These are phyloP conservation scores for Trichoderma gamsii DNA, from an alignment of 495 filamentous ascomycete genomes.

Conservation along the genomic window DNA sequence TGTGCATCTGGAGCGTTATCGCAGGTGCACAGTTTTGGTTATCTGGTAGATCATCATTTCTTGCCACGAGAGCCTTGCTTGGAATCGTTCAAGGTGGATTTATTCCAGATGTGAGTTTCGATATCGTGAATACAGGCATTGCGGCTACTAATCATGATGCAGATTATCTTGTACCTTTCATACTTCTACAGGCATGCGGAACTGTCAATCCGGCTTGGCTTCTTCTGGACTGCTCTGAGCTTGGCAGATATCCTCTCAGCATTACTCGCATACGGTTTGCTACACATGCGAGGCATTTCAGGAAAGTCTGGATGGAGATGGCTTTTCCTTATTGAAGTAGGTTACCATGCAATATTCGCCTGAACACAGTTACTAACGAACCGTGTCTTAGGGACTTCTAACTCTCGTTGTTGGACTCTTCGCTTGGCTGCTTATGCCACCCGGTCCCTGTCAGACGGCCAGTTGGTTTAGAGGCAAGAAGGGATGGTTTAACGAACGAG, in stretches of 20 bases:
- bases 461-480: conserved; percentile 50
- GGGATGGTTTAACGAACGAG: conserved; percentile 56
- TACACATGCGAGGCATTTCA: conserved; percentile 45
- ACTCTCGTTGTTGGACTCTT: conserved; percentile 47
- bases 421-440: conserved; percentile 51
- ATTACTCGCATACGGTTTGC: conserved; percentile 44
- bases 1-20: conserved; percentile 38
- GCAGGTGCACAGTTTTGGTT: conserved; percentile 39
- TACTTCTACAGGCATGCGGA: conserved; percentile 50
- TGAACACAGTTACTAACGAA: not conserved
- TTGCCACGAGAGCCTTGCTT: conserved; percentile 38
- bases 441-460: conserved; percentile 43
- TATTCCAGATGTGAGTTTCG: conserved; percentile 28
- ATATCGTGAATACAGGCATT: not conserved
- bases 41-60: conserved; percentile 32
- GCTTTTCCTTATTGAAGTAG: conserved; percentile 38
- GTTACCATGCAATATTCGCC: not conserved
- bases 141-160: not conserved
- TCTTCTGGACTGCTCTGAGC: conserved; percentile 46
- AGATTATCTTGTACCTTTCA: conserved; percentile 46
- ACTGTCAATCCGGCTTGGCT: conserved; percentile 43
- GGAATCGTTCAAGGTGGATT: conserved; percentile 46
- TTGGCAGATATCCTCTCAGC: conserved; percentile 43
- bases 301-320: conserved; percentile 47
- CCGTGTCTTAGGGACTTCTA: conserved; percentile 40